Base-by-base conservation (phyloP, 371 early-diverging fungal species). In the Apophysomyces variabilis region DNA sequence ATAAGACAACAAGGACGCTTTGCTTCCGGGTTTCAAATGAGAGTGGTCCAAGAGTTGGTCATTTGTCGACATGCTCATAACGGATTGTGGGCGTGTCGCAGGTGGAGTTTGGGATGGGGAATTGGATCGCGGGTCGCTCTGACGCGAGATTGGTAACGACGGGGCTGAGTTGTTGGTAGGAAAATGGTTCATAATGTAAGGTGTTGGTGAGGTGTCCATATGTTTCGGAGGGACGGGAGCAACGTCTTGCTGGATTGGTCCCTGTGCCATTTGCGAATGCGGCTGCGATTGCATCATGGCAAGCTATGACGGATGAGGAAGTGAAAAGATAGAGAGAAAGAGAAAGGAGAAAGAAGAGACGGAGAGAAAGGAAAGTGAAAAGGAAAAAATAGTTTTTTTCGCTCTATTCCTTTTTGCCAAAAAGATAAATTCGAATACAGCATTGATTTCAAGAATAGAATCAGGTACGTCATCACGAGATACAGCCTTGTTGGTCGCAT, bases 1-100 rank as follows among this genome's bases (percentile, higher is more conserved):
- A 64, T 89, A 86, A 3, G 92, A 86, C 46, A 90, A 70, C 12
- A 90, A 66, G 1, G 90, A 86, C 9, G 90, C 90, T 57, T 86
- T 85, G 66, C 77, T 81, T 41, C 90, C 90, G 9, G 89, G 88
- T 68, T 84, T 86, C 47, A 89, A 75, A 73, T 89, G 90, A 26
- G 85, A 84, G 56, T 89, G 88, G 63, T 87, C 86, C 21, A 89
- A 77, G 16, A 88, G 62, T n/a, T 84, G 85, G 58, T 84, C 84
- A 32, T 66, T 64, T 8, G 75, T 64, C 11, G 81, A 74, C 12
- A 77, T 41, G 54, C 74, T 75, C 61, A 70, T 71, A 37, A 79
- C 72, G 8, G 76, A 79, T 13, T 47, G 57, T 14, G 62, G 62
- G 39, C 70, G 77, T 21, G 77, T 75, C 45, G 70, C 74, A 54